Conservation (phyloP, 2,329 filamentous ascomycete species). For the Cladosporium sp. region DNA sequence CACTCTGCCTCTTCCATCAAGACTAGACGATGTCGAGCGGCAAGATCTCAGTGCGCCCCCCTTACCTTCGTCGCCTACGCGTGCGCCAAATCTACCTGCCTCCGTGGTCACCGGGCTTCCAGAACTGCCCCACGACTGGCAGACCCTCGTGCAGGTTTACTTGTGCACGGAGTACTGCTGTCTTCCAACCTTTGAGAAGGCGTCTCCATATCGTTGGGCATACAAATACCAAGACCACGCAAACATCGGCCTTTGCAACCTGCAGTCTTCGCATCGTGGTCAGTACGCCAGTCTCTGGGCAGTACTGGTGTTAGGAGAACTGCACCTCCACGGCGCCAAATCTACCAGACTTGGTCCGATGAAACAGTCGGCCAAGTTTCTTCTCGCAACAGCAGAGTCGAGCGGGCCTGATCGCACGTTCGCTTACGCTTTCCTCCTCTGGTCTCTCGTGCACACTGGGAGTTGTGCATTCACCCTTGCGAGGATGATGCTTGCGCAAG, state of each 20-base stretch:
- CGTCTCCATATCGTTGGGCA: background rate
- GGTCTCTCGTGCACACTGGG: background rate
- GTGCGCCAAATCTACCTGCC: background rate
- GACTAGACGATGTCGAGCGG: no score
- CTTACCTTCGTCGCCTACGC: background rate
- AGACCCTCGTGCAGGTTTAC: background rate
- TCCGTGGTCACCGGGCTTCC: background rate
- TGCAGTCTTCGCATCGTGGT: background rate
- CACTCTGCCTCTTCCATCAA: no score
- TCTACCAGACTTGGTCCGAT: background rate
- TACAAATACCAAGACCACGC: background rate
- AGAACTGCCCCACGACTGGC: background rate
- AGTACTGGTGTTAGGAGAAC: background rate
- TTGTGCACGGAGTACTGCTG: background rate
- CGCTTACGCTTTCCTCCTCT: background rate
- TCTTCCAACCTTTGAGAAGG: background rate
- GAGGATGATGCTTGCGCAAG: conserved; percentile 8
- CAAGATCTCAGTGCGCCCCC: background rate
- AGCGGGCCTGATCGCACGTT: background rate
- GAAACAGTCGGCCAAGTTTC: background rate
- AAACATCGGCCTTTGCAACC: background rate
- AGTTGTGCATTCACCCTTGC: background rate
- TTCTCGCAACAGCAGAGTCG: background rate
- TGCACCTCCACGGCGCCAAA: background rate
- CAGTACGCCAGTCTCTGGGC: background rate